Conservation (phyloP, 73 alveolate genomes). For the Paramecium pentaurelia region DNA sequence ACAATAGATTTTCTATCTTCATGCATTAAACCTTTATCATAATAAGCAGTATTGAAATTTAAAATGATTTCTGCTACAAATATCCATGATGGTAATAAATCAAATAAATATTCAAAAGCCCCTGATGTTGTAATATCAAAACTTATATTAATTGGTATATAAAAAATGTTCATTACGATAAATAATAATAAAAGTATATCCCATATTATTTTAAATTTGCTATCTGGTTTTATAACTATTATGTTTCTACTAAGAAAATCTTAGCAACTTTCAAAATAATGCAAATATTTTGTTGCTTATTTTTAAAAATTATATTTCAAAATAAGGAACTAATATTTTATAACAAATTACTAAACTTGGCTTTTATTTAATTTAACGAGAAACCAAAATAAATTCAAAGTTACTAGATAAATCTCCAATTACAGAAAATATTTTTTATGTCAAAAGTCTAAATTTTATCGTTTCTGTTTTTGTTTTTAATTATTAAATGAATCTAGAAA, state of each 20-base stretch:
- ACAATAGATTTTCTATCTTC: slow-evolving; percentile 63
- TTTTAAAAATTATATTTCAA: neutral
- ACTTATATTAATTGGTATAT: neutral
- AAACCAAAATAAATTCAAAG: neutral
- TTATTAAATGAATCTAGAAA: slow-evolving; percentile 13
- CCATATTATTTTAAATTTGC: slow-evolving; percentile 4
- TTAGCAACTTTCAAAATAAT: neutral
- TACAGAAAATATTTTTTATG: neutral
- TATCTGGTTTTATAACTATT: slow-evolving; percentile 12
- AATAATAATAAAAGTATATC: neutral
- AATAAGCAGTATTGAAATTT: slow-evolving; percentile 69
- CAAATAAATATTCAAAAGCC: neutral
- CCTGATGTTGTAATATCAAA: neutral
- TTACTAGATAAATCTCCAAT: slow-evolving; percentile 13
- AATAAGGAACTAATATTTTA: neutral
- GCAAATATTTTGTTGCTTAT: neutral
- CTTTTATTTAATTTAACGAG: neutral
- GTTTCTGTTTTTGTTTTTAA: slow-evolving; percentile 38
- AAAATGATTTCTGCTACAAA: slow-evolving; percentile 61
- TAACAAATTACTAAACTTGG: neutral
- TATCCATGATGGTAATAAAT: slow-evolving; percentile 31
- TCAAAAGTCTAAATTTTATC: neutral
- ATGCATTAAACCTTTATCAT: slow-evolving; percentile 65
- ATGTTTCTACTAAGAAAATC: neutral
- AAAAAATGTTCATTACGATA: neutral